Conservation (phyloP, 805 yeast genomes). For the Candida chilensis region DNA sequence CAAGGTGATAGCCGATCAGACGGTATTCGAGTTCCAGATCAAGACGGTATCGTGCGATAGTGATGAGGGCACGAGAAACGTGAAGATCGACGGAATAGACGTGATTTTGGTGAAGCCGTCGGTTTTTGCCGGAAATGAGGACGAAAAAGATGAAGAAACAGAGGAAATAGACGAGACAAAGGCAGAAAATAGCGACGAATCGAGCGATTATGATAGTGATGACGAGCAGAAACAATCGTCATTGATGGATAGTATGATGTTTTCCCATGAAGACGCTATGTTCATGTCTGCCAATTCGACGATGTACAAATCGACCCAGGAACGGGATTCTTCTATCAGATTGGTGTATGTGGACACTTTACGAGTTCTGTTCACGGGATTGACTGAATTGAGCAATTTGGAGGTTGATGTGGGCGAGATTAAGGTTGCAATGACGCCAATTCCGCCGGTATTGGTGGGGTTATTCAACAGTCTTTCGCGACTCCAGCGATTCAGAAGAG, state of each 20-base stretch:
- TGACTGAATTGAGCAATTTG: constrained; percentile 20
- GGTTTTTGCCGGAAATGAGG: constrained; percentile 15
- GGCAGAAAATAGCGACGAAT: constrained; percentile 11
- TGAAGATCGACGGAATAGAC: constrained; percentile 27
- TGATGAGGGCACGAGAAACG: constrained; percentile 34
- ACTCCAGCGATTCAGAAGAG: constrained; percentile 17
- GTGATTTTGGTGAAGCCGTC: constrained; percentile 31
- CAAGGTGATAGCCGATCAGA: constrained; percentile 38
- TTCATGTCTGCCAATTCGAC: constrained; percentile 6
- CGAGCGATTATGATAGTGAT: constrained; percentile 17
- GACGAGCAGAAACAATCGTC: constrained; percentile 19
- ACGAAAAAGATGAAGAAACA: constrained; percentile 3
- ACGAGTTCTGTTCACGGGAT: constrained; percentile 3
- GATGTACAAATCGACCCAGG: neutral
- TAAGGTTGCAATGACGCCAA: constrained; percentile 33
- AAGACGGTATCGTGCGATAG: constrained; percentile 23
- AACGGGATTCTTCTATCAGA: too few species aligned
- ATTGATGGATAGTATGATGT: constrained; percentile 49
- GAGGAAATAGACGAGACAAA: constrained; percentile 6
- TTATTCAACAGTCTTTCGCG: constrained; percentile 27
- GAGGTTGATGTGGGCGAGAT: constrained; percentile 27
- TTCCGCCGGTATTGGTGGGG: constrained; percentile 25
- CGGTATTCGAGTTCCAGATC: constrained; percentile 20
- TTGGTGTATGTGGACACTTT: neutral
- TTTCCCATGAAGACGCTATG: constrained; percentile 56